Base-by-base conservation (phyloP, 352 stramenopile genomes). In the Pythium periplocum region DNA sequence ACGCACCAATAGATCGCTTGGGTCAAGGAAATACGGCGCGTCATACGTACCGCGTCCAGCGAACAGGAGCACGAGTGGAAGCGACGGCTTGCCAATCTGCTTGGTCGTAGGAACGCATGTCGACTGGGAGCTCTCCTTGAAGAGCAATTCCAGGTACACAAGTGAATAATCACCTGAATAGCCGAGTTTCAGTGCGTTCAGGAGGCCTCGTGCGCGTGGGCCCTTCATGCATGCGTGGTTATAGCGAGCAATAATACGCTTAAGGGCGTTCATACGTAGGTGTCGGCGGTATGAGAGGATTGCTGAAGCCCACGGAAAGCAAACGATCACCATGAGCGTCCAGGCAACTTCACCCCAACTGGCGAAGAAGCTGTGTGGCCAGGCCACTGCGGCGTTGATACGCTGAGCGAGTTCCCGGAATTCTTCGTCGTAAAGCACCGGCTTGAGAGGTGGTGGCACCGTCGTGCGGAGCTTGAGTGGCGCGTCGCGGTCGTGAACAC, bases 211-310 rank as follows among this genome's bases (percentile, higher is more conserved):
- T 0, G 83, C 81, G 9, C 83, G 72, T 4, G 83, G 74, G 0
- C 83, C 83, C 26, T 88, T 87, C 80, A 93, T 90, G 45, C 77
- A 93, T 26, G 75, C 80, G 53, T 90, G 80, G 47, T 93, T 89
- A 46, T 93, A 93, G 61, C 78, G 87, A 6, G 61, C 66, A 4
- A 93, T 64, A 26, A 88, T 75, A 1, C 76, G 71, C 72, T 93
- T 93, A 10, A 93, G 61, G 43, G 72, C 68, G 45, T 93, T 93
- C 32, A 93, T 59, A 37, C 81, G 81, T 45, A 88, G 61, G 57
- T 93, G 79, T 3, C 83, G 71, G 12, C 79, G 75, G 53, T 87
- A 89, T 3, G 78, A 52, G 39, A 73, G 72, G 36, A 93, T 73
- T 31, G 86, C 74, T 0, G 77, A 87, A 12, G 78, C 62, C 33